Base-by-base conservation (phyloP, 2,329 filamentous ascomycete species). In the Hortaea sp. region DNA sequence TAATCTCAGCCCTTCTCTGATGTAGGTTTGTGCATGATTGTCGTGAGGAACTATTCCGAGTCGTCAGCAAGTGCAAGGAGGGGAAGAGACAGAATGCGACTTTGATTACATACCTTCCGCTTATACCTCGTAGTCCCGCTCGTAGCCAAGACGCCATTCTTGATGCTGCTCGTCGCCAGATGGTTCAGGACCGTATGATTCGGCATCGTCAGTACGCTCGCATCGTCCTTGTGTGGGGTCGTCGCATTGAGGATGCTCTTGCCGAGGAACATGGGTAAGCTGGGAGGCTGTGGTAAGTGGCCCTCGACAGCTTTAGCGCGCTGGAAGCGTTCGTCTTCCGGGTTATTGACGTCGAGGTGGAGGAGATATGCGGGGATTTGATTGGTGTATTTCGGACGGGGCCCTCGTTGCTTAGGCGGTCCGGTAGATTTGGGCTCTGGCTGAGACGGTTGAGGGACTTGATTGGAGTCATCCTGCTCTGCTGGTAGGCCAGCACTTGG, bases 141-240 rank as follows among this genome's bases (percentile, higher is more conserved):
- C 5, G 94, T 94, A 31, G 92, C 92, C 53, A 98, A 74, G 28
- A 97, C 86, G 52, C 90, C 89, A 56, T 95, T 88, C 72, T 95
- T 95, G 67, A 98, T 98, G 66, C 89, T 95, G 67, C 90, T 97
- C 3, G 92, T 98, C 42, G 90, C 90, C 56, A 98, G 72, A 66
- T 98, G 92, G 57, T 98, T 98, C 52, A 98, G 71, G 30, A 97
- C 88, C 0, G 92, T 95, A 62, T 98, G 90, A 60, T 97, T 98
- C 10, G 92, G 92, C 77, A 95, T 90, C 56, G 88, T 92, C 53
- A 98, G 71, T 50, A 98, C 92, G 68, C 89, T 95, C 66, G 90
- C 95, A 68, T 98, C 92, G 64, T 98, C 92, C 71, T 97, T 97
- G 75, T 95, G 88, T 5, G 90, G 82, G 28, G 87, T 88, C 2